Evolutionary conservation across 768 basidiomycete species (phyloP), one percentile per base, ranked within the genome.

Genomic region (Lyophyllum atratum): DNA sequence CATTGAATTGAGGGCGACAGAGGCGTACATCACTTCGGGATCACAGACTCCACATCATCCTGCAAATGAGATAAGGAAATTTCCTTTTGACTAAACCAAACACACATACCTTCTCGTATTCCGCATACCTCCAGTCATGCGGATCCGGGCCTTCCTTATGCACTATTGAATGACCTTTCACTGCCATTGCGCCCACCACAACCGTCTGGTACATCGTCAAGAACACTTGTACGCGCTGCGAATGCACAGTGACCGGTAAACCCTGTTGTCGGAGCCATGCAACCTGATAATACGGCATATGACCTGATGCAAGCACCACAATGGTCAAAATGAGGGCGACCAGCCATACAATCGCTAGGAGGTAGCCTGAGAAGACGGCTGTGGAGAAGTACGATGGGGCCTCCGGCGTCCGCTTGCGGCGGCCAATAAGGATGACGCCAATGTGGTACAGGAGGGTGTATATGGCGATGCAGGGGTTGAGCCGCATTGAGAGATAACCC

Each of bases 351-450:
- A 68, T 6, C 29, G 69, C 63, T 37, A 73, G 55, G 2, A 75
- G 60, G 56, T 72, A 72, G 3, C 65, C 69, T 28, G 63, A 68
- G 44, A 74, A 60, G 46, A 72, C 49, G 25, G 61, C 58, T 1
- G 72, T 72, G 6, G 68, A 71, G 55, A 72, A 75, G 58, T 72
- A 75, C 21, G 70, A 70, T 3, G 72, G 72, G 12, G 66, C 54
- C 10, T 66, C 60, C 31, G 59, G 53, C 34, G 59, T 59, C 21
- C 71, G 64, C 45, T 66, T 67, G 39, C 60, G 60, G 15, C 65
- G 66, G 6, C 68, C 62, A 12, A 74, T 55, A 19, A 74, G 46
- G 17, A 72, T 44, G 25, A 71, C 63, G 10, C 65, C 55, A 26
- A 63, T 39, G 45, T 72, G 70, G 54, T 68, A 75, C 9, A 69